A percentile compares a stretch with the other conserved stretches of the same genome.
phyloP scores from a whole-genome alignment of 768 basidiomycete genomes.

The Lentinula lateritia region DNA sequence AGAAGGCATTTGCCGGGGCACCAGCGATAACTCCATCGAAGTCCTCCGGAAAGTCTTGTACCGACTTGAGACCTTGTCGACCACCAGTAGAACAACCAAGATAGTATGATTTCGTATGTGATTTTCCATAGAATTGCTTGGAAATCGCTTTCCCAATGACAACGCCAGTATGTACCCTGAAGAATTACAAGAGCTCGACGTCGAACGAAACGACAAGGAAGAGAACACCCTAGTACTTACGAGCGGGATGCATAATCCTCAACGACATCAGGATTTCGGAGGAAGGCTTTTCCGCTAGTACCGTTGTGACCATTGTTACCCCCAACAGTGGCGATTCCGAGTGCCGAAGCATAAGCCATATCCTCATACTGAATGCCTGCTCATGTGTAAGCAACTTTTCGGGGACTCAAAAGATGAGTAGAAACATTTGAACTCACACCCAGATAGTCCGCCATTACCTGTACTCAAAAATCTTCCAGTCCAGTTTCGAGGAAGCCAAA shows the following conservation, averaged over 20 bases:
- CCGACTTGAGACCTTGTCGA: slow-evolving; percentile 18
- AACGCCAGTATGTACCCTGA: slow-evolving; percentile 12
- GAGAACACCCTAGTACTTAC: background rate
- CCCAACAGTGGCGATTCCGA: slow-evolving; percentile 15
- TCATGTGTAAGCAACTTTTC: background rate
- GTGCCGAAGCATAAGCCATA: slow-evolving; percentile 9
- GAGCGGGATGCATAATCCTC: slow-evolving; percentile 16
- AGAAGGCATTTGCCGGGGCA: slow-evolving; percentile 12
- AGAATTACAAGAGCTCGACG: background rate
- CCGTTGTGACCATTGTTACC: slow-evolving; percentile 16
- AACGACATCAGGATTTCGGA: slow-evolving; percentile 14
- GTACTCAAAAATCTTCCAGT: slow-evolving; percentile 8
- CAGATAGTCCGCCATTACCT: slow-evolving; percentile 11
- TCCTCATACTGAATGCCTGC: slow-evolving; percentile 15
- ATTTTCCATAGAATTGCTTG: slow-evolving; percentile 13
- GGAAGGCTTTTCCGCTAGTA: slow-evolving; percentile 9
- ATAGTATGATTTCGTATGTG: slow-evolving; percentile 15
- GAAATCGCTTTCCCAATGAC: slow-evolving; percentile 14
- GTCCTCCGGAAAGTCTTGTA: slow-evolving; percentile 16
- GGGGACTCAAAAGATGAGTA: background rate
- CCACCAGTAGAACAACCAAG: slow-evolving; percentile 19
- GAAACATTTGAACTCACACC: slow-evolving; percentile 5
- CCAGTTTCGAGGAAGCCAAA: slow-evolving; percentile 12
- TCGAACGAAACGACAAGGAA: no score
- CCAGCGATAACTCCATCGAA: slow-evolving; percentile 20